Evolutionary conservation across 345 rosid species (phyloP).

Genomic region (Rhizophora apiculata): DNA sequence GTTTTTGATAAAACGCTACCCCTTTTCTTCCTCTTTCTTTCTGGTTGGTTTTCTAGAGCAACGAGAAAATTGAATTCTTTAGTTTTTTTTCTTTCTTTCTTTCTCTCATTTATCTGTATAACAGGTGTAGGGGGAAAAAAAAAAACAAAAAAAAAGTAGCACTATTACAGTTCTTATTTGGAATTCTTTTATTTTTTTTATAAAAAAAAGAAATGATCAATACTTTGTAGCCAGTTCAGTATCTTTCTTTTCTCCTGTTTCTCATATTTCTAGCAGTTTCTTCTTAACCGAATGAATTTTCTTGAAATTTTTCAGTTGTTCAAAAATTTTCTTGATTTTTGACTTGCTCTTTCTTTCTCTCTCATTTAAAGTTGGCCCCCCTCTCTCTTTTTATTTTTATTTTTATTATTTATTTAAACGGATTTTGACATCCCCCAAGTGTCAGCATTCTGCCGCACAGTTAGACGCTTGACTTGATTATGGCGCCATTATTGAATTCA

Average conservation of each 20-base stretch:
- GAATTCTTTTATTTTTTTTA: too few species aligned
- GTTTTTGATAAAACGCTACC: slow-evolving; percentile 9
- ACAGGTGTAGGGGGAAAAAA: neutral
- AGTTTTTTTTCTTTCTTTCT: neutral
- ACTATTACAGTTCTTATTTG: too few species aligned
- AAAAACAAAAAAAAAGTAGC: too few species aligned
- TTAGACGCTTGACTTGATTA: neutral
- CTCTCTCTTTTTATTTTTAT: too few species aligned
- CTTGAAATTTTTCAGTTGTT: neutral
- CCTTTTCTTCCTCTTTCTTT: neutral
- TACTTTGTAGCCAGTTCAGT: too few species aligned
- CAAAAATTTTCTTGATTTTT: neutral
- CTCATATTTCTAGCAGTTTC: neutral
- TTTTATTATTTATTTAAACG: too few species aligned
- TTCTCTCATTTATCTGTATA: neutral
- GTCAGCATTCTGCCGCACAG: too few species aligned
- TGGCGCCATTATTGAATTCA: too few species aligned
- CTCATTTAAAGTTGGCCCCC: too few species aligned
- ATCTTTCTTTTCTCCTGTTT: neutral
- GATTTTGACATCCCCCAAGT: too few species aligned
- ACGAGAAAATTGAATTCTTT: neutral
- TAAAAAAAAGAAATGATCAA: too few species aligned
- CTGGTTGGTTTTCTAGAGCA: neutral
- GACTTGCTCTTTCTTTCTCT: neutral
- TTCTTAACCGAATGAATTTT: neutral